These are phyloP conservation scores for Penicillium sp. DNA, from an alignment of 2,329 filamentous ascomycete species.

Conservation along the genomic window DNA sequence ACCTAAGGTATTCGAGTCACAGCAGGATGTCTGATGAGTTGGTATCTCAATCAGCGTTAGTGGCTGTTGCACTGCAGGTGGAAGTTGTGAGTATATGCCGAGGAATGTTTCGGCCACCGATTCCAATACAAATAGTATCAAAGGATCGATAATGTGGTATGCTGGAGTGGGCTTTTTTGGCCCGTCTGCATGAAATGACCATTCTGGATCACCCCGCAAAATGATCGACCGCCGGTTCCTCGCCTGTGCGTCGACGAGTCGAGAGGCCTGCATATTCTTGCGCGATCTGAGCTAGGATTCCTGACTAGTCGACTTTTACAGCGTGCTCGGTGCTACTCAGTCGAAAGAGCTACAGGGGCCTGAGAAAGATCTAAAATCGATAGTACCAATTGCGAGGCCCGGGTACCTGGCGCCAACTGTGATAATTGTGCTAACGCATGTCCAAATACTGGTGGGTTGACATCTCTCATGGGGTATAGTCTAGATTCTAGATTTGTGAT, in stretches of 20 bases:
- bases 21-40: neutral
- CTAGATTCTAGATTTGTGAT: conserved; percentile 2
- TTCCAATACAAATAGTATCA: neutral
- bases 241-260: conserved; percentile 3
- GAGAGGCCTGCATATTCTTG: conserved; percentile 19
- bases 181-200: conserved; percentile 10
- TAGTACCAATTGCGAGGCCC: conserved; percentile 13
- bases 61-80: neutral
- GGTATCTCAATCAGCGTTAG: neutral
- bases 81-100: neutral
- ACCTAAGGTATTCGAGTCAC: too few relatives aligned
- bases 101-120: neutral
- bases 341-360: conserved; percentile 9
- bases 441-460: neutral
- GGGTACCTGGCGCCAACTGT: conserved; percentile 12
- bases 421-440: conserved; percentile 20
- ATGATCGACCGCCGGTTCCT: conserved; percentile 9
- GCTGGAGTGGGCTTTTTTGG: conserved; percentile 9
- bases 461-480: neutral
- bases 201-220: conserved; percentile 21
- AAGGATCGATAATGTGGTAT: neutral
- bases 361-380: conserved; percentile 19
- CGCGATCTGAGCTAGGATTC: neutral
- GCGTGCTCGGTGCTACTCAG: neutral
- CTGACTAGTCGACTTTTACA: conserved; percentile 1